A percentile compares a stretch with the other conserved stretches of the same genome.
Evolutionary conservation across 1,284 basidiomycete species (phyloP).

Genomic region (Moesziomyces parantarcticus): DNA sequence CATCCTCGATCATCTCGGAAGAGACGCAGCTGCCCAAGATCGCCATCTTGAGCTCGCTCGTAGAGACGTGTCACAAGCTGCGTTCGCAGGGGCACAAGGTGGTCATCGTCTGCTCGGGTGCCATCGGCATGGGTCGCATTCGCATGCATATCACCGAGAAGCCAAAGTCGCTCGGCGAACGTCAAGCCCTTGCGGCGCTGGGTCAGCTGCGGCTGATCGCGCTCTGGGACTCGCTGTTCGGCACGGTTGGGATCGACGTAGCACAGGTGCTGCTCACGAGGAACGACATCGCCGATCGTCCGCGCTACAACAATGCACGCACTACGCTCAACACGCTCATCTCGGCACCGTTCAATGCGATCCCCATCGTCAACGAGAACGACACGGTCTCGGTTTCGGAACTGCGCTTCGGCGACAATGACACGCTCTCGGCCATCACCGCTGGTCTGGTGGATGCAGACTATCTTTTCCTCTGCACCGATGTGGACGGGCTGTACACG

Average conservation of each 20-base stretch:
- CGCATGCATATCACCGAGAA: conserved; percentile 85
- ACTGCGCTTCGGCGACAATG: conserved; percentile 99
- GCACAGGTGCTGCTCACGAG: conserved; percentile 94
- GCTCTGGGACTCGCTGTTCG: conserved; percentile 95
- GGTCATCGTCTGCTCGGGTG: conserved; percentile 93
- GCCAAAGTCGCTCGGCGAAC: conserved; percentile 86
- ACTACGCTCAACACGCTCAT: conserved; percentile 63
- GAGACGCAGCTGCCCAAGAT: conserved; percentile 75
- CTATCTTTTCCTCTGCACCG: conserved; percentile 94
- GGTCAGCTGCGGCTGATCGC: conserved; percentile 96
- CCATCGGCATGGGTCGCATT: conserved; percentile 92
- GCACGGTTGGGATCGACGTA: conserved; percentile 90
- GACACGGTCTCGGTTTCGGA: conserved; percentile 72
- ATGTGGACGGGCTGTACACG: conserved; percentile 95
- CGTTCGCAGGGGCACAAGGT: conserved; percentile 87
- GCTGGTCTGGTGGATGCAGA: conserved; percentile 97
- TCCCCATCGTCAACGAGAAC: conserved; percentile 68
- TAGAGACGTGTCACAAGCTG: conserved; percentile 87
- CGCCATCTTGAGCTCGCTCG: conserved; percentile 87
- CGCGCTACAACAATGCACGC: conserved; percentile 62
- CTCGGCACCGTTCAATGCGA: conserved; percentile 52
- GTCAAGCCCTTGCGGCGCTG: conserved; percentile 95
- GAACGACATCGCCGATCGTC: conserved; percentile 88
- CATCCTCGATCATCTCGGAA: conserved; percentile 64
- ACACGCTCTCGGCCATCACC: conserved; percentile 95